Evolutionary conservation across 2,329 filamentous ascomycete species (phyloP).

Genomic region (Emergomyces pasteurianus): DNA sequence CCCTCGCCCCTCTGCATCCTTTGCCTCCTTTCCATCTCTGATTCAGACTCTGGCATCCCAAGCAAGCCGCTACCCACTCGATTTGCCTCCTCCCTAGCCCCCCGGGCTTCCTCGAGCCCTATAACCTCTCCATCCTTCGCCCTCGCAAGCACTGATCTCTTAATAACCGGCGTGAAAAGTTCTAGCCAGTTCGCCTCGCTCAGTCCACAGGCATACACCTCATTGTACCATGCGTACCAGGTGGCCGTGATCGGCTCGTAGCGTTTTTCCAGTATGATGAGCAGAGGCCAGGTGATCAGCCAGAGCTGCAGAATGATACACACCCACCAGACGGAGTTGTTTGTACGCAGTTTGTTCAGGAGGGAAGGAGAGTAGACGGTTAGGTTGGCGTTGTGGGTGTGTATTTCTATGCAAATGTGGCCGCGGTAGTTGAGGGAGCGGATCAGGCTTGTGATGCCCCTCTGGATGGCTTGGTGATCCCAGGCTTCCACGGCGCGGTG

Average conservation of each 20-base stretch:
- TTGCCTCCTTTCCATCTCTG: conserved; percentile 12
- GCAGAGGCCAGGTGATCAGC: conserved; percentile 29
- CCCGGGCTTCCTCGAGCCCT: conserved; percentile 11
- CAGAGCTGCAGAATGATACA: conserved; percentile 28
- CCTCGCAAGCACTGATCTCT: conserved; percentile 24
- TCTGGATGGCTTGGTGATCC: conserved; percentile 16
- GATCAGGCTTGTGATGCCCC: conserved; percentile 24
- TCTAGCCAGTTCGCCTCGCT: conserved; percentile 20
- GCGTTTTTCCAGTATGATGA: conserved; percentile 25
- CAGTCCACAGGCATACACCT: conserved; percentile 11
- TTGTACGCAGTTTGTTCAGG: conserved; percentile 26
- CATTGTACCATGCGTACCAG: conserved; percentile 19
- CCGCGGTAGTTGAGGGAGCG: conserved; percentile 28
- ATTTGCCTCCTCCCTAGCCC: background rate
- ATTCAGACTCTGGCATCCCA: conserved; percentile 4
- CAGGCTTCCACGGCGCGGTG: conserved; percentile 15
- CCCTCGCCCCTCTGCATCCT: conserved; percentile 13
- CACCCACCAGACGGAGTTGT: conserved; percentile 22
- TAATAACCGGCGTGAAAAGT: conserved; percentile 24
- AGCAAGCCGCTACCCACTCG: background rate
- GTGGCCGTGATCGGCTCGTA: conserved; percentile 23
- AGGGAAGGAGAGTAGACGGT: conserved; percentile 29
- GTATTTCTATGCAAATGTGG: conserved; percentile 15
- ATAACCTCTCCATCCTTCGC: conserved; percentile 13
- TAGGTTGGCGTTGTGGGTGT: conserved; percentile 18